Evolutionary conservation across 345 rosid species (phyloP).

Genomic region (Theobroma cacao): DNA sequence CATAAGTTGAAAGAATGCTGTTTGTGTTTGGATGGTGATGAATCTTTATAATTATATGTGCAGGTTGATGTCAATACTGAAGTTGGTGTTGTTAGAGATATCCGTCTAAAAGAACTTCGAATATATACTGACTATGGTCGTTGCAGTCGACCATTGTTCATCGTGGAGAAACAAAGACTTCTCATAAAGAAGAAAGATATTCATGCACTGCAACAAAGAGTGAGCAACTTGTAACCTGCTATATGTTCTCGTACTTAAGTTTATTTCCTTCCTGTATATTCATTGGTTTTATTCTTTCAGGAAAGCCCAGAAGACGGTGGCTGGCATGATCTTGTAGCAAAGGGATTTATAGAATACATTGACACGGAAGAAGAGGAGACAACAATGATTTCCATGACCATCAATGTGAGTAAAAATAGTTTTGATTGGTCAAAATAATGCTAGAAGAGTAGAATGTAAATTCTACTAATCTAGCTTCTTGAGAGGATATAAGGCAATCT

Average conservation of each 20-base stretch:
- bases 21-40: conserved; percentile 13
- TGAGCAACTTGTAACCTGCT: conserved; percentile 24
- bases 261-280: background rate
- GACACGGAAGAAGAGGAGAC: conserved; percentile 99
- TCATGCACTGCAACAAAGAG: conserved; percentile 84
- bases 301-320: conserved; percentile 83
- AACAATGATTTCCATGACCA: conserved; percentile 99
- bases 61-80: conserved; percentile 98
- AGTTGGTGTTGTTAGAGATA: conserved; percentile 98
- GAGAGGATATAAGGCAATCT: background rate
- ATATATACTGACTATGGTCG: conserved; percentile 98
- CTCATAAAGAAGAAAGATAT: conserved; percentile 87
- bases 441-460: background rate
- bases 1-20: background rate
- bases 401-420: conserved; percentile 58
- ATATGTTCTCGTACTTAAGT: background rate
- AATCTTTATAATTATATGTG: conserved; percentile 10
- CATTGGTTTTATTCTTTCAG: conserved; percentile 38
- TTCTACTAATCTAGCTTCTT: background rate
- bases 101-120: conserved; percentile 78
- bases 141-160: conserved; percentile 94
- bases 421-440: background rate
- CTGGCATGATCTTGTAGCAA: conserved; percentile 92
- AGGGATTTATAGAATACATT: conserved; percentile 86
- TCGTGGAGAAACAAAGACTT: conserved; percentile 92